These are phyloP conservation scores for Fusarium humuli DNA, from an alignment of 2,329 filamentous ascomycete genomes.

Conservation along the genomic window DNA sequence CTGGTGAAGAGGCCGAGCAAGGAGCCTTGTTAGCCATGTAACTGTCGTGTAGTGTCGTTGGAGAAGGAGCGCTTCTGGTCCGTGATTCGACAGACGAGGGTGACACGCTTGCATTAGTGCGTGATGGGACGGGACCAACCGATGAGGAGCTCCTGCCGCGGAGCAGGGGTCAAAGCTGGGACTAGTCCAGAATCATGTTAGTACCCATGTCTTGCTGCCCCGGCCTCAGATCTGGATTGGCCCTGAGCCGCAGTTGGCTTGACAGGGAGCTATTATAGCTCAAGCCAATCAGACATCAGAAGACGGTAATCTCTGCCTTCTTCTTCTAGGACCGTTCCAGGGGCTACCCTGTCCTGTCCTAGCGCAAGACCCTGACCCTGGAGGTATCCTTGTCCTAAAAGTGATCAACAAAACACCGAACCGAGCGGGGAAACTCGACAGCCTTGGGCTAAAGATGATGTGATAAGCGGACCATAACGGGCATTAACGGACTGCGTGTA, in stretches of 20 bases:
- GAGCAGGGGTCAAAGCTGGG: slow-evolving; percentile 36
- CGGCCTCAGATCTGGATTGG: slow-evolving; percentile 57
- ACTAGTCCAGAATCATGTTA: not conserved
- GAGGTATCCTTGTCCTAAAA: not conserved
- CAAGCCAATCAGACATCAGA: slow-evolving; percentile 22
- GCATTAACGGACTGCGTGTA: slow-evolving; percentile 22
- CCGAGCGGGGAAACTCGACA: slow-evolving; percentile 28
- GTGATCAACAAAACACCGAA: slow-evolving; percentile 30
- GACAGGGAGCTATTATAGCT: slow-evolving; percentile 22
- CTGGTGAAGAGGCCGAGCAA: slow-evolving; percentile 38
- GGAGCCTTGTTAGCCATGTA: slow-evolving; percentile 5
- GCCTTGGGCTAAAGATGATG: slow-evolving; percentile 22
- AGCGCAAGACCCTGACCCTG: slow-evolving; percentile 23
- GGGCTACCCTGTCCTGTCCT: slow-evolving; percentile 20
- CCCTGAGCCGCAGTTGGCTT: slow-evolving; percentile 45
- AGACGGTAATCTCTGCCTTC: slow-evolving; percentile 15
- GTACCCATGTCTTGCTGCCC: slow-evolving; percentile 40
- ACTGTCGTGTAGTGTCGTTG: slow-evolving; percentile 39
- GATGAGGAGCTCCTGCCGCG: slow-evolving; percentile 53
- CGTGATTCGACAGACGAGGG: slow-evolving; percentile 54
- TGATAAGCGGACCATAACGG: slow-evolving; percentile 37
- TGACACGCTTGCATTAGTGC: slow-evolving; percentile 61
- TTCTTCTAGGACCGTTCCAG: slow-evolving; percentile 24
- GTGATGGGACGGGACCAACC: slow-evolving; percentile 61
- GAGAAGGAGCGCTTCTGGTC: slow-evolving; percentile 37